Conservation (phyloP, 495 filamentous ascomycete genomes). For the Pseudotulostoma volvatum region DNA sequence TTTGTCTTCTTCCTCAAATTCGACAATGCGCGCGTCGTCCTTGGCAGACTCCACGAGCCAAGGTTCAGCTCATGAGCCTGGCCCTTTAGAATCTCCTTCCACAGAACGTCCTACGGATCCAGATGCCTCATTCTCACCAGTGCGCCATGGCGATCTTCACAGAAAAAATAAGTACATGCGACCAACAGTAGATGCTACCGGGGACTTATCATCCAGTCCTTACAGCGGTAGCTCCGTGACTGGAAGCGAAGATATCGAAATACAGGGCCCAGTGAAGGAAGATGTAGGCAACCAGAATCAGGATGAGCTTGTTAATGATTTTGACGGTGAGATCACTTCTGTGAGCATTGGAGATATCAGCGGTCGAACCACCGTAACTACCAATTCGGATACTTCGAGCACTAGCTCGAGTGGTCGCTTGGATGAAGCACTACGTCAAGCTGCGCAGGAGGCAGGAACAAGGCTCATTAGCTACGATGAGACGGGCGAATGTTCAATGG, state of each 20-base stretch:
- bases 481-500: constrained; percentile 46
- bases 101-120: constrained; percentile 46
- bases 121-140: constrained; percentile 45
- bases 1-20: constrained; percentile 61
- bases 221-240: constrained; percentile 51
- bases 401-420: constrained; percentile 51
- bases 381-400: constrained; percentile 36
- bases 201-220: constrained; percentile 63
- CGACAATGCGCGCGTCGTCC: constrained; percentile 53
- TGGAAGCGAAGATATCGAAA: constrained; percentile 39
- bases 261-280: constrained; percentile 29
- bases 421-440: constrained; percentile 61
- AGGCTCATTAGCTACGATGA: constrained; percentile 43
- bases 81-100: constrained; percentile 45
- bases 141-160: constrained; percentile 50
- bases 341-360: constrained; percentile 66
- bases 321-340: constrained; percentile 54
- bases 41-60: constrained; percentile 31
- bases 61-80: constrained; percentile 22
- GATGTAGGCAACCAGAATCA: constrained; percentile 35
- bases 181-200: constrained; percentile 39
- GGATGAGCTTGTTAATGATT: constrained; percentile 34
- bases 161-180: constrained; percentile 22
- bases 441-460: constrained; percentile 55
- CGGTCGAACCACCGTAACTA: constrained; percentile 41